Base-by-base conservation (phyloP, 805 yeast genomes). In the Zygosaccharomyces bailii region DNA sequence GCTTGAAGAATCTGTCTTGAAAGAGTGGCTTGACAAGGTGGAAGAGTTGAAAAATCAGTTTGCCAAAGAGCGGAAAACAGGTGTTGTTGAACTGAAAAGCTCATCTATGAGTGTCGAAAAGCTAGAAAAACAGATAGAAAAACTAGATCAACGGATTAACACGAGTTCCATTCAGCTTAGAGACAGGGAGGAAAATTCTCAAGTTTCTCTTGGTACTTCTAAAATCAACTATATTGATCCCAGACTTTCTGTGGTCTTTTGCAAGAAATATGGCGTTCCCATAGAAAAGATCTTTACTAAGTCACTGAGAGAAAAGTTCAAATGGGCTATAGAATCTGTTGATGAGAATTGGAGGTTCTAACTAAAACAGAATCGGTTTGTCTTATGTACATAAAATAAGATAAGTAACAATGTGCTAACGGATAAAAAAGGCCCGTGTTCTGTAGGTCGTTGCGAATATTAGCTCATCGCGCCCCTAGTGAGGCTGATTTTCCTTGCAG, bases 161-260 rank as follows among this genome's bases (percentile, higher is more conserved):
- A 84, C 78, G 48, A 81, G 86, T 1, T 69, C 78, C 7, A 70
- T 88, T 49, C 95, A 86, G 61, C 73, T 88, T 61, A 84, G 88
- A 64, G 97, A 90, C 62, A 89, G 86, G 65, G 96, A 91, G 62
- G 97, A 89, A 61, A 90, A 90, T 62, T 86, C 96, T 0, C 86
- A 86, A 53, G 97, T 91, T 20, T 90, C 97, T 0, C 71, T 91
- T 53, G 89, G 96, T 37, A 91, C 98, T 0, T 86, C 96, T 19
- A 91, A 91, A 70, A 80, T 86, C 74, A 91, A 91, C 66, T 91
- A 91, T 71, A 91, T 91, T 48, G 98, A 91, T 65, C 98, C 98
- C 19, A 75, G 98, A 52, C 70, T 91, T 54, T 81, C 95, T 0
- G 96, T 88, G 18, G 80, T 86, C 75, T 91, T 89, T 60, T 78